Base-by-base conservation (phyloP, 495 filamentous ascomycete genomes). In the Daldinia decipiens region DNA sequence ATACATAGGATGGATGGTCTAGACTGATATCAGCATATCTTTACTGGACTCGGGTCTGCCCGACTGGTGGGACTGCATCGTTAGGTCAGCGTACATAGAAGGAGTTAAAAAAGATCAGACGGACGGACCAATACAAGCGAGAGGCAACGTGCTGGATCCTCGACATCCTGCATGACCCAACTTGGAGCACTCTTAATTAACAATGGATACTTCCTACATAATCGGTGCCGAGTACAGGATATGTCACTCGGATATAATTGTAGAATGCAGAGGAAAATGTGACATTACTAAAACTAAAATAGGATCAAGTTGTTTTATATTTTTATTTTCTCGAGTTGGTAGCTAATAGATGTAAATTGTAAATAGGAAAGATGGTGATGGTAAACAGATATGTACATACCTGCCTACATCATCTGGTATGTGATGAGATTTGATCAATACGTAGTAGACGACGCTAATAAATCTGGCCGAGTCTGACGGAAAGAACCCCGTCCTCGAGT, bases 111-210 rank as follows among this genome's bases (percentile, higher is more conserved):
- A 19, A 68, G 32, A 65, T 60, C 54, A 59, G 69, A 67, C 24
- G 70, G 40, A 52, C 19, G 59, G 59, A 50, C 47, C 43, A 63
- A 72, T 68, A 60, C 51, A 65, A 71, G 51, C 38, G 8, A 56
- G 36, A 64, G 45, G 19, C 26, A 40, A 50, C 36, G 36, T 15
- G 64, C 38, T 59, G 45, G 56, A 56, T 58, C 39, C 26, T 53
- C 39, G 21, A 50, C 17, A 61, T 59, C 34, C 36, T 63, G 64
- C 64, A 72, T 67, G n/a, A 36, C 31, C 27, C 53, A 45, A 63
- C 45, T 62, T 66, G 40, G 31, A 55, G 51, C 34, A 50, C 17
- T 26, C 13, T 21, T 43, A 4, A 38, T 19, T 59, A 4, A 38
- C 19, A 32, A 36, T 47, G 9, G 43, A 24, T 9, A 47, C 8